phyloP scores from a whole-genome alignment of 2,329 filamentous ascomycete species.

The Nemania sp. region DNA sequence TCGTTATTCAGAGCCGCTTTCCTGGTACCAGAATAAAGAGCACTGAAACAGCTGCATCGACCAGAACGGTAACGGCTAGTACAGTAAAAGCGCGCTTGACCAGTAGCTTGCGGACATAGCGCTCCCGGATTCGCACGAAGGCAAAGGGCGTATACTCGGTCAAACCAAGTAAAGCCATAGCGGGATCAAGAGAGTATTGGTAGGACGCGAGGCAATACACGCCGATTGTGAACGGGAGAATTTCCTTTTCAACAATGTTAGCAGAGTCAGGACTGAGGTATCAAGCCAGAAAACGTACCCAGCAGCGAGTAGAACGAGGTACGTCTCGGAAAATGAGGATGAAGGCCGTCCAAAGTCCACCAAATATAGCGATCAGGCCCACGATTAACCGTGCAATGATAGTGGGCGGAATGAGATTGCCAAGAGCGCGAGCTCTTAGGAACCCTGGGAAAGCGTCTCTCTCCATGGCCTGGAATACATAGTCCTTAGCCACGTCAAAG shows the following conservation, averaged over 20 bases:
- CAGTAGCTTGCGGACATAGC: constrained; percentile 85
- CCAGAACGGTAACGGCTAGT: constrained; percentile 70
- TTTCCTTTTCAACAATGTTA: constrained; percentile 48
- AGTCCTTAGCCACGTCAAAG: constrained; percentile 97
- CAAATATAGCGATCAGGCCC: constrained; percentile 85
- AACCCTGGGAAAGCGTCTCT: constrained; percentile 98
- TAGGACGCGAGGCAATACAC: constrained; percentile 89
- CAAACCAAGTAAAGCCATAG: constrained; percentile 83
- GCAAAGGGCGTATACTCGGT: constrained; percentile 97
- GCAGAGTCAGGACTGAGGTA: neutral
- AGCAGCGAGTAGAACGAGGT: constrained; percentile 73
- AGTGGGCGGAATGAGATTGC: constrained; percentile 91
- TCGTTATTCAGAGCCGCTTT: constrained; percentile 64
- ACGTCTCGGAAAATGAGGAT: constrained; percentile 89
- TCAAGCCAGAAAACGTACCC: constrained; percentile 63
- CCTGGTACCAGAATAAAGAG: constrained; percentile 96
- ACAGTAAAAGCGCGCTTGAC: constrained; percentile 83
- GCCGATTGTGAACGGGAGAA: constrained; percentile 89
- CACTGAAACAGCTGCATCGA: constrained; percentile 81
- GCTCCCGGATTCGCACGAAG: constrained; percentile 85
- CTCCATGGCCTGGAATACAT: constrained; percentile 99
- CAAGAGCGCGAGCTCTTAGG: constrained; percentile 89
- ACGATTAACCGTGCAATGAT: constrained; percentile 83
- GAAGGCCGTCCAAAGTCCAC: constrained; percentile 91
- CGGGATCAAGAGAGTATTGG: constrained; percentile 92